phyloP scores from a whole-genome alignment of 148 eudicot species.

The Vaccinium corymbosum region DNA sequence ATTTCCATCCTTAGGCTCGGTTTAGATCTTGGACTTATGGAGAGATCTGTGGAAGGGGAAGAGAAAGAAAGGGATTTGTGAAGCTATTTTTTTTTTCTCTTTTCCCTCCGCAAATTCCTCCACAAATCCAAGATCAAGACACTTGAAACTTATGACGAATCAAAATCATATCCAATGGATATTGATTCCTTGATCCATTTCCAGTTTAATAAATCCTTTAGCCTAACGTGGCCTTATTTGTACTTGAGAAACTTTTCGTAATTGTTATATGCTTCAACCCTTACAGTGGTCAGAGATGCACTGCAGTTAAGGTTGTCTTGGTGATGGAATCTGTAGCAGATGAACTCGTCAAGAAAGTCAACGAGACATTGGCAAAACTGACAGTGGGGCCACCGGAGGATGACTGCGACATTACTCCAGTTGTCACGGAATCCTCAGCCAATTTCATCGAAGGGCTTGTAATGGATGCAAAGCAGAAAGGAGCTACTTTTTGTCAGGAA shows the following conservation, averaged over 20 bases:
- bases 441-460: constrained; percentile 91
- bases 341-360: constrained; percentile 75
- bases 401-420: constrained; percentile 88
- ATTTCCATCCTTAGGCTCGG: not conserved
- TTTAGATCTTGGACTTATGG: not conserved
- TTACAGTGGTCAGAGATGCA: constrained; percentile 95
- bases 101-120: too few relatives aligned
- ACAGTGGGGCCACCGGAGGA: constrained; percentile 98
- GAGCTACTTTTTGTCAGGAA: constrained; percentile 92
- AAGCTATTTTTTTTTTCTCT: too few relatives aligned
- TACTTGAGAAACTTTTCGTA: not conserved
- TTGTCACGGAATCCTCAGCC: constrained; percentile 92
- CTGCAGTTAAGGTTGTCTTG: constrained; percentile 90
- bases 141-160: not conserved
- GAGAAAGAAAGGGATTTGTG: too few relatives aligned
- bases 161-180: not conserved
- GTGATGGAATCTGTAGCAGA: constrained; percentile 94
- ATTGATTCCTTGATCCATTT: not conserved
- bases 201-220: not conserved
- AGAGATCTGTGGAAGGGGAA: not conserved
- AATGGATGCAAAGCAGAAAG: constrained; percentile 84
- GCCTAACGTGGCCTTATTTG: not conserved
- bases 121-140: too few relatives aligned
- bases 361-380: constrained; percentile 75
- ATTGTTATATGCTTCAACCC: constrained; percentile 21